Conservation (phyloP, 2,329 filamentous ascomycete genomes). For the Pseudogymnoascus sp. region DNA sequence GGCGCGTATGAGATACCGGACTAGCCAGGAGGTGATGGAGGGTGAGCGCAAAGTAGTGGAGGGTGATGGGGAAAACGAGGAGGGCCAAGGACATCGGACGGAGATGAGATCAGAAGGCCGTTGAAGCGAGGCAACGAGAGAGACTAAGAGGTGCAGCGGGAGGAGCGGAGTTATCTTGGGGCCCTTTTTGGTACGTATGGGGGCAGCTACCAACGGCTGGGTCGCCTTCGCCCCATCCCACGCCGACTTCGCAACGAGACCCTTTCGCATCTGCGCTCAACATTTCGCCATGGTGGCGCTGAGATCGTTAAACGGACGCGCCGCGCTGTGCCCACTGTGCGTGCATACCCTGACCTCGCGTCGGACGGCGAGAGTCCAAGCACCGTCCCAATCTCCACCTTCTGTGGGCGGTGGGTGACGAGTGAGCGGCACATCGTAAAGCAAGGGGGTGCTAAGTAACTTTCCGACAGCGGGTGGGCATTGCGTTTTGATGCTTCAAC, state of each 20-base stretch:
- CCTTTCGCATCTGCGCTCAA: not conserved
- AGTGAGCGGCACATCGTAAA: not conserved
- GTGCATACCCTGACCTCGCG: not conserved
- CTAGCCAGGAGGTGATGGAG: conserved; percentile 1
- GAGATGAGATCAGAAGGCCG: not conserved
- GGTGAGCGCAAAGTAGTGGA: not conserved
- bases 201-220: not conserved
- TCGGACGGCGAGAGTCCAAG: not conserved
- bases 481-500: not conserved
- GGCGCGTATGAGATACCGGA: not conserved
- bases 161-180: not conserved
- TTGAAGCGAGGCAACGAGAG: not conserved
- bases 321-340: not conserved
- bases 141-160: not conserved
- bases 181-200: not conserved
- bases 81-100: not conserved
- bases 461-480: not conserved
- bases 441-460: not conserved
- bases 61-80: not conserved
- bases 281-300: conserved; percentile 5
- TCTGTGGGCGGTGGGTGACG: not conserved
- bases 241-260: not conserved
- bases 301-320: not conserved
- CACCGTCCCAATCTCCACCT: conserved; percentile 6
- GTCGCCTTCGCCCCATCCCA: not conserved